Percentiles rank a stretch among this genome's conserved stretches.
Evolutionary conservation across 2,329 filamentous ascomycete species (phyloP).

Genomic region (Penicillium janthinellum): DNA sequence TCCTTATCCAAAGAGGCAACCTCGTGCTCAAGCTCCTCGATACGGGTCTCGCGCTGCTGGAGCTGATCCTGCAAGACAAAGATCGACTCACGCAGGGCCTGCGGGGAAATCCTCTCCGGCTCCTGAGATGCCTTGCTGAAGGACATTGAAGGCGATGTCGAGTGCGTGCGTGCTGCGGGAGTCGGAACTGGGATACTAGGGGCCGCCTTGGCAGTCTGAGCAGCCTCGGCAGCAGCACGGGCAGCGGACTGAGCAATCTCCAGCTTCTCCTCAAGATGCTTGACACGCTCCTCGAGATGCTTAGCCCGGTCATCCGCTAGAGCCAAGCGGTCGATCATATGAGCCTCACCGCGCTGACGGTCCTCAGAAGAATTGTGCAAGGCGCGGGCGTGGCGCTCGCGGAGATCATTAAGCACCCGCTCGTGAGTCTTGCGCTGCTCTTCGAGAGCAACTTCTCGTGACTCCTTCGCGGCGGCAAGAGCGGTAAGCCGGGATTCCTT

Average conservation of each 20-base stretch:
- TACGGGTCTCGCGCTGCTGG: constrained; percentile 86
- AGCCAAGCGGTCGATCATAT: constrained; percentile 77
- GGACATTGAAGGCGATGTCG: constrained; percentile 51
- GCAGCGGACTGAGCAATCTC: constrained; percentile 88
- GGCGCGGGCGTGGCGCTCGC: constrained; percentile 72
- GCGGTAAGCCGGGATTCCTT: constrained; percentile 67
- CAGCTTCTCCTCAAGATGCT: constrained; percentile 85
- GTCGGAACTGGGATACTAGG: constrained; percentile 34
- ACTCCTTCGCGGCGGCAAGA: constrained; percentile 56
- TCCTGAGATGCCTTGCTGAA: constrained; percentile 51
- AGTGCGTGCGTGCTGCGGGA: constrained; percentile 44
- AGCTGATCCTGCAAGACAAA: constrained; percentile 95
- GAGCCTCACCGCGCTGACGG: constrained; percentile 74
- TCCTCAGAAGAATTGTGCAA: constrained; percentile 77
- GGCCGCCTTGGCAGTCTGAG: constrained; percentile 59
- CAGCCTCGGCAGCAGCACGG: constrained; percentile 76
- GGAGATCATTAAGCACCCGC: constrained; percentile 71
- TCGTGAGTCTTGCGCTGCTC: constrained; percentile 69
- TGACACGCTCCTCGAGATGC: constrained; percentile 81
- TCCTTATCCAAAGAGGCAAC: constrained; percentile 72
- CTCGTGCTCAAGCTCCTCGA: constrained; percentile 80
- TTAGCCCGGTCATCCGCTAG: constrained; percentile 82
- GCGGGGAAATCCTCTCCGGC: constrained; percentile 87
- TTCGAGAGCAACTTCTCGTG: constrained; percentile 56
- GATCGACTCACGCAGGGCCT: constrained; percentile 93